Base-by-base conservation (phyloP, 140 eudicot species). In the Bidens hawaiensis region DNA sequence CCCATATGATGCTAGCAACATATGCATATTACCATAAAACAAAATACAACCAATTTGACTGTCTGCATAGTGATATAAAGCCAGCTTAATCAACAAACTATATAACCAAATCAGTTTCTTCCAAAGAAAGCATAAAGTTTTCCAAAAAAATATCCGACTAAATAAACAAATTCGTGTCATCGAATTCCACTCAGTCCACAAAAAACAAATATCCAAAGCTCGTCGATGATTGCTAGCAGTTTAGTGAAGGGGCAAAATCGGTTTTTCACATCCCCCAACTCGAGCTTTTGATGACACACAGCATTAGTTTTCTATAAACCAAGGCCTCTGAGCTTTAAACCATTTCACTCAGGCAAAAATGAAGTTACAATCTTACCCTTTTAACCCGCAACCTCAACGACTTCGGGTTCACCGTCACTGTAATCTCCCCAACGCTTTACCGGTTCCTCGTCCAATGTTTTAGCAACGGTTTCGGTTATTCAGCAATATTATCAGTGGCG, bases 351-450 rank as follows among this genome's bases (percentile, higher is more conserved):
- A 43, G 67, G 65, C n/a, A 52, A 76, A 76, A 72, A 16, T 22
- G 58, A 63, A 7, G 49, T 64, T 57, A 64, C 42, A 31, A 36
- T 9, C 27, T 26, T 19, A 54, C 49, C 60, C 24, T 27, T 49
- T 83, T 68, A 83, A 72, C 79, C 75, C 60, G 78, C 46, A 63
- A 65, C 86, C 75, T 74, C 86, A 16, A 80, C 77, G 58, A 51
- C 41, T 67, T 90, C 95, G 10, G 79, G 68, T 73, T 90, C 97
- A 65, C 73, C 69, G 5, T 90, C 97, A 42, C 90, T 81, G 73
- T 83, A 83, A 74, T 89, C 95, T 50, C 94, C 97, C 95, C 95
- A 90, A 17, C 82, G 61, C 76, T 90, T 83, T 25, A 74, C 59
- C 43, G 79, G 59, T 42, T 78, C 75, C 65, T 73, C 84, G 38